phyloP scores from a whole-genome alignment of 495 filamentous ascomycete genomes.

The Daldinia loculata region DNA sequence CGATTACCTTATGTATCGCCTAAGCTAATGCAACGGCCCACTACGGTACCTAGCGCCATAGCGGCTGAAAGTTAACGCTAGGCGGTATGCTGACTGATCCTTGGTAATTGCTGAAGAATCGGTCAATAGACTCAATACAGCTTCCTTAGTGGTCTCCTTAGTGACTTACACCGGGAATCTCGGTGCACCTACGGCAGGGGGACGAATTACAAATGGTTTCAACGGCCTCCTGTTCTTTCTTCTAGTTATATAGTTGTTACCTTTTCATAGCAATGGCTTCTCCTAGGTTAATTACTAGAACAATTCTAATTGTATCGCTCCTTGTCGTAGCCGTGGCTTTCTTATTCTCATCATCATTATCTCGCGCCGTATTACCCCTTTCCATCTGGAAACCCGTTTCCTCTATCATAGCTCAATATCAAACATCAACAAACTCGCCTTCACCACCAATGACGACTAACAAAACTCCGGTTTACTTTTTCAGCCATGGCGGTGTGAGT shows the following conservation, averaged over 20 bases:
- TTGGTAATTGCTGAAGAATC: slow-evolving; percentile 44
- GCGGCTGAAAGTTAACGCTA: not conserved
- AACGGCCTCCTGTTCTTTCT: not conserved
- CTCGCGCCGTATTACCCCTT: slow-evolving; percentile 28
- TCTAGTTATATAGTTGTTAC: not conserved
- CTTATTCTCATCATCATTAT: slow-evolving; percentile 28
- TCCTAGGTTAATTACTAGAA: slow-evolving; percentile 10
- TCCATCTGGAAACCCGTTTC: slow-evolving; percentile 27
- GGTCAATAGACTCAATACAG: not conserved
- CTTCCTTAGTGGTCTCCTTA: slow-evolving; percentile 5
- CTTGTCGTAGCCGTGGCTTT: slow-evolving; percentile 42
- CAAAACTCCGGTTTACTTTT: slow-evolving; percentile 74
- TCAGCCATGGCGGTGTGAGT: slow-evolving; percentile 80
- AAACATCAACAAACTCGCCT: slow-evolving; percentile 9
- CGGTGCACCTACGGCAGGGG: not conserved
- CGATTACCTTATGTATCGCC: not conserved
- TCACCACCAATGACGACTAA: slow-evolving; percentile 42
- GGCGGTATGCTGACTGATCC: slow-evolving; percentile 38
- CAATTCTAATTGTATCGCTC: slow-evolving; percentile 33
- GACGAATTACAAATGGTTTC: slow-evolving; percentile 25
- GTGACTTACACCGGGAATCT: slow-evolving; percentile 10
- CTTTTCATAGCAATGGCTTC: slow-evolving; percentile 20
- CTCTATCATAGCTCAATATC: slow-evolving; percentile 17
- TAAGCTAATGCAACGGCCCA: not conserved
- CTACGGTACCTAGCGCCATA: not conserved